Evolutionary conservation across 139 green algal species (phyloP).

Genomic region (Protoeuglena noctilucae): DNA sequence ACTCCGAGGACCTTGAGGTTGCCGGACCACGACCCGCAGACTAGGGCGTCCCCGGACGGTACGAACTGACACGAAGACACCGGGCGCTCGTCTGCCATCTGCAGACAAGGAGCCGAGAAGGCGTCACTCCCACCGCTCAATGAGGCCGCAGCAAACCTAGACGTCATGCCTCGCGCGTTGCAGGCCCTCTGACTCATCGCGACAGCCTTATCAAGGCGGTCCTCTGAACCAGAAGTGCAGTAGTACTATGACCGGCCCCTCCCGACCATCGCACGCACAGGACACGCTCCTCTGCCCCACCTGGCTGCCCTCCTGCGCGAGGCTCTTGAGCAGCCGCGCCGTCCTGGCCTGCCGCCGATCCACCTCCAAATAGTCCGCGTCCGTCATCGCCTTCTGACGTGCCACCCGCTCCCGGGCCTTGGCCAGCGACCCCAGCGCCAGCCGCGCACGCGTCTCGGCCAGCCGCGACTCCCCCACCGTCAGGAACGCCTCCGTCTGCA

Average conservation of each 20-base stretch:
- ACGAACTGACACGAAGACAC: conserved; percentile 57
- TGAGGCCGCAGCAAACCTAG: no score
- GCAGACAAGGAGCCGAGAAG: neutral
- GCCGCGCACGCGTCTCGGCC: conserved; percentile 22
- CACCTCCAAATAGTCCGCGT: conserved; percentile 22
- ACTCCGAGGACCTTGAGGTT: conserved; percentile 50
- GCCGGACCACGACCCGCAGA: conserved; percentile 58
- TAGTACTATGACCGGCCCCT: neutral
- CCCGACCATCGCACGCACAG: no score
- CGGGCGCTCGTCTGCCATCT: conserved; percentile 56
- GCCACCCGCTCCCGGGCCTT: conserved; percentile 40
- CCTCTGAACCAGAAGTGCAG: no score
- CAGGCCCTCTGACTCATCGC: no score
- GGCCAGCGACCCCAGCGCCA: conserved; percentile 61
- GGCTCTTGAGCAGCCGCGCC: conserved; percentile 1
- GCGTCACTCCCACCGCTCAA: no score
- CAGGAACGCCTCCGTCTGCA: conserved; percentile 75
- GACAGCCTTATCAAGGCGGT: neutral
- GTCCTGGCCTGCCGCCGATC: conserved; percentile 4
- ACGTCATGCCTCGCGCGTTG: no score
- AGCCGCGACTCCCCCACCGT: conserved; percentile 66
- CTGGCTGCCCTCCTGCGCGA: conserved; percentile 10
- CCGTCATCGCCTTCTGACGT: conserved; percentile 26
- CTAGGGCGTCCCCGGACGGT: conserved; percentile 37
- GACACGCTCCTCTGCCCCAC: conserved; percentile 7